These are phyloP conservation scores for Symbiodinium pilosum DNA, from an alignment of 73 alveolate species.

Conservation along the genomic window DNA sequence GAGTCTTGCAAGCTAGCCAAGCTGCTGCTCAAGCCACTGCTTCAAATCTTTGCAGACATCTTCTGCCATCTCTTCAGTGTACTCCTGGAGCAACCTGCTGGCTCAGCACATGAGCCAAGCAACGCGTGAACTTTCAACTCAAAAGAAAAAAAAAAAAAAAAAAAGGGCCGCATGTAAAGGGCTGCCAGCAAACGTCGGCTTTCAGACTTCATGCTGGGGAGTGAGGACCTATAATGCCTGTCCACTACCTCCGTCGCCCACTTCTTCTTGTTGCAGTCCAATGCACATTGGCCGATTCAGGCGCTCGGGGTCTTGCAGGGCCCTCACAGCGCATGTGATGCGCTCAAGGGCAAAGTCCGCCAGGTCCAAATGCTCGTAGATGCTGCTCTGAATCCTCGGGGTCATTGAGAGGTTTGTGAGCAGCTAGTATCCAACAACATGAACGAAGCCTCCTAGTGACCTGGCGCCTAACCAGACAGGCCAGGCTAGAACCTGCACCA, in stretches of 20 bases:
- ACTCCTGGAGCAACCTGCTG: conserved; percentile 73
- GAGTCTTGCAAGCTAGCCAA: background rate
- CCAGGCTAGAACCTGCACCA: no score
- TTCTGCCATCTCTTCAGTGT: conserved; percentile 50
- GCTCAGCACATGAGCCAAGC: no score
- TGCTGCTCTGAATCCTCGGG: conserved; percentile 5
- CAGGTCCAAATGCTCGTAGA: conserved; percentile 48
- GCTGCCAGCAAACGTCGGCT: no score
- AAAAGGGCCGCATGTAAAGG: no score
- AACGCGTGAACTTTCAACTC: no score
- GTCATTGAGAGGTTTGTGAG: background rate
- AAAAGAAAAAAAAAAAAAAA: no score
- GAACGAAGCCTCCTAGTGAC: no score
- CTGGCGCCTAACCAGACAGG: no score
- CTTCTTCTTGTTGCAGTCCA: background rate
- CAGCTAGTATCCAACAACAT: background rate
- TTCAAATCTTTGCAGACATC: conserved; percentile 45
- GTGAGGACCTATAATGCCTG: no score
- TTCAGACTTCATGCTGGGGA: no score
- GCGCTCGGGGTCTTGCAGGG: conserved; percentile 35
- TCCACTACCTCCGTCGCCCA: no score
- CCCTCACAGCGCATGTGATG: conserved; percentile 51
- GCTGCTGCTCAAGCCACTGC: conserved; percentile 48
- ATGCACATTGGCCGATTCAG: background rate
- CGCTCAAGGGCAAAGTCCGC: conserved; percentile 72